Conservation (phyloP, 176 grass and related monocot species). For the Zoysia japonica region DNA sequence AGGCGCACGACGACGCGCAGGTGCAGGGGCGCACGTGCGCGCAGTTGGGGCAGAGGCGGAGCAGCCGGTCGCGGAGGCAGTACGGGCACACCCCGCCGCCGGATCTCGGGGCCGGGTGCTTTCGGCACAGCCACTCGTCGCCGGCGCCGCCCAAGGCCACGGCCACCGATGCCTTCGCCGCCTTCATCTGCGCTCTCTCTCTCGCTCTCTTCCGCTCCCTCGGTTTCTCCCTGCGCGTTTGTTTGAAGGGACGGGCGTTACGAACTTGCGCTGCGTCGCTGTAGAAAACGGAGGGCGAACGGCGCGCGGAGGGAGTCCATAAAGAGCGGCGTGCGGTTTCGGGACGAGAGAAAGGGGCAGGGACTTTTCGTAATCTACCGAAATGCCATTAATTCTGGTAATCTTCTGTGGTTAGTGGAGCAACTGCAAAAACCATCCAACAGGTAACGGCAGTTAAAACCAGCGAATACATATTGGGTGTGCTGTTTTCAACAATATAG, state of each 20-base stretch:
- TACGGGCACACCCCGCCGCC: slow-evolving; percentile 68
- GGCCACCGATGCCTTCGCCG: slow-evolving; percentile 45
- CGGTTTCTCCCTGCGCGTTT: neutral
- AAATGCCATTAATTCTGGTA: neutral
- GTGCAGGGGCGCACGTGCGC: slow-evolving; percentile 61
- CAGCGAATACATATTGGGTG: neutral
- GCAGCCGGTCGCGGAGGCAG: slow-evolving; percentile 73
- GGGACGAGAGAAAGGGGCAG: neutral
- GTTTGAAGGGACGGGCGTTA: neutral
- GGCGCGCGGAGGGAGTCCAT: neutral
- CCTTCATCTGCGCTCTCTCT: slow-evolving; percentile 31
- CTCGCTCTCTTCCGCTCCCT: too few species aligned
- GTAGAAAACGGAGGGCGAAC: slow-evolving; percentile 5
- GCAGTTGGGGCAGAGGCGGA: slow-evolving; percentile 79
- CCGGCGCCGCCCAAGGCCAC: neutral
- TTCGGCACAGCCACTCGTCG: slow-evolving; percentile 61
- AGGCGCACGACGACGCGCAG: slow-evolving; percentile 43
- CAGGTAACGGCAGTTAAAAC: too few species aligned
- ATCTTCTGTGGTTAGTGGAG: too few species aligned
- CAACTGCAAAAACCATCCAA: too few species aligned
- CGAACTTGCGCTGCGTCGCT: slow-evolving; percentile 25
- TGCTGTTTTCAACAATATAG: neutral
- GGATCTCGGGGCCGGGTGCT: slow-evolving; percentile 50
- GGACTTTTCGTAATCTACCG: slow-evolving; percentile 6
- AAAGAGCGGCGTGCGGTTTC: slow-evolving; percentile 39